phyloP scores from a whole-genome alignment of 73 alveolate species.

The Paramecium sexaurelia region DNA sequence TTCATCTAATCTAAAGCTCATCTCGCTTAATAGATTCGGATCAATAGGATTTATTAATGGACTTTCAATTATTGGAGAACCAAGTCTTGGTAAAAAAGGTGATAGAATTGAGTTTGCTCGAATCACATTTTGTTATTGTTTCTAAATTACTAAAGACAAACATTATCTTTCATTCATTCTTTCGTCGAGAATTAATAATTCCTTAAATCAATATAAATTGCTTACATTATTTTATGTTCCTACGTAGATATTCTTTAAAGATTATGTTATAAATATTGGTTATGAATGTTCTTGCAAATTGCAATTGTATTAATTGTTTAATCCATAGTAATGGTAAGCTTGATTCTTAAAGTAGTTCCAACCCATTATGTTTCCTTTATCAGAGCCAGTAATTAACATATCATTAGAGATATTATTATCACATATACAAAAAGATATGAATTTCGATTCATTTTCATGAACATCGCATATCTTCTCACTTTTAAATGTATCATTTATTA shows the following conservation, averaged over 20 bases:
- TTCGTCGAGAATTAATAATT: not conserved
- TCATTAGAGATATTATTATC: not conserved
- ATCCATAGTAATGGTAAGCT: conserved; percentile 1
- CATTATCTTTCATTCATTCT: conserved; percentile 7
- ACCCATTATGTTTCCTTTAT: not conserved
- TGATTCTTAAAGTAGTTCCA: conserved; percentile 35
- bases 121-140: not conserved
- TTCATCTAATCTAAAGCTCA: not conserved
- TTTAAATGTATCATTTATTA: conserved; percentile 1
- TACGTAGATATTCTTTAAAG: not conserved
- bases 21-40: not conserved
- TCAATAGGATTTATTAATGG: not conserved
- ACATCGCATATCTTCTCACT: not conserved
- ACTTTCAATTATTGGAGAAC: not conserved
- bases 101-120: not conserved
- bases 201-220: not conserved
- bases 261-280: not conserved
- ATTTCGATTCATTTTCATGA: not conserved
- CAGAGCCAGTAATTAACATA: conserved; percentile 20
- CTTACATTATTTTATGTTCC: conserved; percentile 23
- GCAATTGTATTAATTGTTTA: not conserved
- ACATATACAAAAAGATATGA: not conserved
- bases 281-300: not conserved
- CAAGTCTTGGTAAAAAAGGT: not conserved
- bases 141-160: not conserved